Base-by-base conservation (phyloP, 768 basidiomycete species). In the Panus rudis region DNA sequence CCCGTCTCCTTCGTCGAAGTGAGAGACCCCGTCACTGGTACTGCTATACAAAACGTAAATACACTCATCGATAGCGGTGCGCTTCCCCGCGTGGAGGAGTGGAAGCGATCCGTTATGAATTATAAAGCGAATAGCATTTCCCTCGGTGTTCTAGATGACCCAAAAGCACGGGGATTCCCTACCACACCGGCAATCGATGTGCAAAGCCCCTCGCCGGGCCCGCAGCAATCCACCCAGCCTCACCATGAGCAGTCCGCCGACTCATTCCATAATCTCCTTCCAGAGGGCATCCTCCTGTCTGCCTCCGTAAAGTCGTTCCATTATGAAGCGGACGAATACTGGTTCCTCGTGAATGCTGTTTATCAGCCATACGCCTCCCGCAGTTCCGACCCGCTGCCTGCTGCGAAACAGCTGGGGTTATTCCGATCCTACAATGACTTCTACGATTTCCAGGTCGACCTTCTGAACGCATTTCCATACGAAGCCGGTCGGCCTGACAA, bases 351-450 rank as follows among this genome's bases (percentile, higher is more conserved):
- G 34, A 79, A 96, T 57, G 92, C 87, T 43, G 63, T 83, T 46
- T 98, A 81, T 66, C 85, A 93, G 52, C 91, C 93, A 0, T 91
- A 86, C 54, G 74, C 73, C 47, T 69, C 71, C 7, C 66, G 75
- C 14, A 81, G 76, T 35, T 73, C 76, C 42, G 65, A 62, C 22
- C 55, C 62, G 13, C 72, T 83, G 22, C 84, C 86, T 4, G 71
- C 73, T 10, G 78, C 86, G 11, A 83, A 78, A 52, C 79, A 84
- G 25, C 79, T 98, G 44, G 80, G 92, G 51, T 73, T 98, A 33
- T 99, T 94, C 68, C 79, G 96, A 39, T 81, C 89, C 20, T 99
- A 99, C 71, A 88, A 93, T 55, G 94, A 99, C 63, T 99, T 99
- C 63, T 97, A 94, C 66, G 89, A 93, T 55, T 97, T 97, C 63